Base-by-base conservation (phyloP, 148 eudicot species). In the Camellia lanceoleosa region DNA sequence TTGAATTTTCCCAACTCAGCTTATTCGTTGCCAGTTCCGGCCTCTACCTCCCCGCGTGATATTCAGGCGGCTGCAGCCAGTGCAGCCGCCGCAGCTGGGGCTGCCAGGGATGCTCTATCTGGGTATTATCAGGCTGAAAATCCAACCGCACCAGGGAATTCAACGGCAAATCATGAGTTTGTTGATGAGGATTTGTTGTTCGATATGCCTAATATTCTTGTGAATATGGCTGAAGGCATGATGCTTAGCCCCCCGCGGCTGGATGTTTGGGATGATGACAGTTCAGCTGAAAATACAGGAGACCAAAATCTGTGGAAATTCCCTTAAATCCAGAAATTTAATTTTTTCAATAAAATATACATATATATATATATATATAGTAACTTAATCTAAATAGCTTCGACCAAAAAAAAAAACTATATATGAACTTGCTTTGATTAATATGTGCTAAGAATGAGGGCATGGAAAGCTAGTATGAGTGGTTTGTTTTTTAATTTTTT, bases 181-280 rank as follows among this genome's bases (percentile, higher is more conserved):
- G 81, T 89, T 8, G 97, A 92, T 68, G 93, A 90, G 84, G 93
- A 90, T 84, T 65, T 92, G 90, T 82, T 92, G 46, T 92, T 92
- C 81, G 93, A 92, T 67, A 87, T 92, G 92, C 97, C 97, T 0
- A 92, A 92, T 89, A 91, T 92, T 67, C 89, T 92, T 64, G 83
- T 54, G 16, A 89, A 87, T 68, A 92, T 92, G 97, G 91, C 93
- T 38, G 76, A 92, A 47, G 97, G 97, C 46, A 92, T 92, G 97
- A 87, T 92, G 49, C 90, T 92, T 49, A 90, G 93, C 85, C 97
- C 97, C 59, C 97, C 97, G 7, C 84, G 91, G 4, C 46, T 84
- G 20, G 87, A 83, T 51, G 52, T 43, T 13, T 20, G 30, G 9
- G 78, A 64, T 66, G 82, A 79, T 68, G 86, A 81, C 20, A 68